Percentiles rank a stretch among this genome's conserved stretches.
Conservation (phyloP, 345 rosid species). For the Euphorbia tirucalli region DNA sequence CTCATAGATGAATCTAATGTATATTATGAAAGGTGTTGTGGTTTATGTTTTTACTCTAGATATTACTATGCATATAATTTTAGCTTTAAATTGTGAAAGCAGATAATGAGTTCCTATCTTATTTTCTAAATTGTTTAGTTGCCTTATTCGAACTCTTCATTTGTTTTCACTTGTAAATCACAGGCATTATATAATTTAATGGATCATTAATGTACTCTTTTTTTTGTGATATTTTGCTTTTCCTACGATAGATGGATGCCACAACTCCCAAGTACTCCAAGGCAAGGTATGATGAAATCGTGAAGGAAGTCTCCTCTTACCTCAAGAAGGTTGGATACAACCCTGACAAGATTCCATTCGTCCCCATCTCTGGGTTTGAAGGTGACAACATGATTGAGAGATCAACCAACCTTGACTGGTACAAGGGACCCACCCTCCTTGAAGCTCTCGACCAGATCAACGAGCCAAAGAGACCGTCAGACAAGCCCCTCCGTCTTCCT, state of each 20-base stretch:
- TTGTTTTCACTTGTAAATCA: too few relatives aligned
- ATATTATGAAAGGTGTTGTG: too few relatives aligned
- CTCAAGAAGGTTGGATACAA: slow-evolving; percentile 16
- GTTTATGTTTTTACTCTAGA: too few relatives aligned
- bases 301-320: slow-evolving; percentile 6
- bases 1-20: too few relatives aligned
- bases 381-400: slow-evolving; percentile 23
- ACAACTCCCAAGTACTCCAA: slow-evolving; percentile 18
- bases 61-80: too few relatives aligned
- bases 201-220: too few relatives aligned
- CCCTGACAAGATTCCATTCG: slow-evolving; percentile 10
- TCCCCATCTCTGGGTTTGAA: slow-evolving; percentile 14
- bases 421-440: slow-evolving; percentile 20
- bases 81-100: too few relatives aligned
- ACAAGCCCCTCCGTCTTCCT: slow-evolving; percentile 24
- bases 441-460: slow-evolving; percentile 14
- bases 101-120: too few relatives aligned
- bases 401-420: slow-evolving; percentile 22
- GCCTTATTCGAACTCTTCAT: too few relatives aligned
- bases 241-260: slow-evolving; percentile 14
- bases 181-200: too few relatives aligned
- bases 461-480: slow-evolving; percentile 22
- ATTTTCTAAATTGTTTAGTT: too few relatives aligned
- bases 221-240: too few relatives aligned
- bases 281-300: slow-evolving; percentile 13